phyloP scores from a whole-genome alignment of 108 stramenopile genomes.

The Cylindrotheca fusiformis region DNA sequence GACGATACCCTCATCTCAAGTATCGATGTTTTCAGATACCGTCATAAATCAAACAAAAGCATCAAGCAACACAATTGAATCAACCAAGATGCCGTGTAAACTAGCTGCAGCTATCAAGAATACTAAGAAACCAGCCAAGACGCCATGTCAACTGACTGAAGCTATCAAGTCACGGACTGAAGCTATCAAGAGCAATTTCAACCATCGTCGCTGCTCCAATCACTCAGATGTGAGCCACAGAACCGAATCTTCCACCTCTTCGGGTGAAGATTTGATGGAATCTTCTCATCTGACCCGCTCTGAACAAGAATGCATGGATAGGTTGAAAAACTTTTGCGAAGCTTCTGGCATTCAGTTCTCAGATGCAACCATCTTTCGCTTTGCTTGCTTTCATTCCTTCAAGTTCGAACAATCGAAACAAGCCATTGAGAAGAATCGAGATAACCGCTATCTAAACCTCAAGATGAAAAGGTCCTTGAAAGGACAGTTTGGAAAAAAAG shows the following conservation, averaged over 20 bases:
- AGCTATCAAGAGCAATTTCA: neutral
- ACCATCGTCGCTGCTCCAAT: neutral
- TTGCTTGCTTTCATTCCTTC: neutral
- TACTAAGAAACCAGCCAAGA: neutral
- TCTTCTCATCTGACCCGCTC: neutral
- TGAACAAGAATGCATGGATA: neutral
- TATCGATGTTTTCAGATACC: no score
- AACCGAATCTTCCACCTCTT: neutral
- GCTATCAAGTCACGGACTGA: no score
- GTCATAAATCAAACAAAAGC: no score
- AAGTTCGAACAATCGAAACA: neutral
- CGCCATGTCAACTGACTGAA: neutral
- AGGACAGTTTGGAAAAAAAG: conserved; percentile 10
- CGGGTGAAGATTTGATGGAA: neutral
- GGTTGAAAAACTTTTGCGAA: neutral
- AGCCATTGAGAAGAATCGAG: neutral
- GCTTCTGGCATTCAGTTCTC: neutral
- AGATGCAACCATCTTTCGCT: neutral
- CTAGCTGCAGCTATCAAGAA: no score
- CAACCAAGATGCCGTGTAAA: no score
- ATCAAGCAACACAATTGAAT: no score
- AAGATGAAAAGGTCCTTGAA: neutral
- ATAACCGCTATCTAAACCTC: neutral
- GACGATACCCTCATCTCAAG: no score
- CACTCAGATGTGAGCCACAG: neutral